Evolutionary conservation across 192 early-diverging fungal genomes (phyloP).

Genomic region (Nowakowskiella sp.): DNA sequence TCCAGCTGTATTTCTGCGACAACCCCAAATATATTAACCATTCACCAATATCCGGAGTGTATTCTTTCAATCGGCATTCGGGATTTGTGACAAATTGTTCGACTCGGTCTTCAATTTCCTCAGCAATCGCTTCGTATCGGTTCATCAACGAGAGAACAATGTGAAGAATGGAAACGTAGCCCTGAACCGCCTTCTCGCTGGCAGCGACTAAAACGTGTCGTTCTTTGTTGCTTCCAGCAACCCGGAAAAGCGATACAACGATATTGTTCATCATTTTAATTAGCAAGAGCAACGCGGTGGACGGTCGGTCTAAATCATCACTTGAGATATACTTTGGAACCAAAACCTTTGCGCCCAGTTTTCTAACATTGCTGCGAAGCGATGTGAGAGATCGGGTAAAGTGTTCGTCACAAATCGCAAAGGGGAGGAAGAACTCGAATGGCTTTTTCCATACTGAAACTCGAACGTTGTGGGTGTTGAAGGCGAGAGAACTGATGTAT

Average conservation of each 20-base stretch:
- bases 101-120: background rate
- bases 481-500: background rate
- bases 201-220: background rate
- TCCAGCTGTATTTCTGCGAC: background rate
- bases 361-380: background rate
- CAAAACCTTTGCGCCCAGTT: background rate
- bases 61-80: background rate
- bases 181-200: background rate
- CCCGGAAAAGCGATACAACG: background rate
- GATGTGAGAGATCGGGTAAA: background rate
- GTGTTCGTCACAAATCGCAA: background rate
- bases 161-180: background rate
- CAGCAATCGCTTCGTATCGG: background rate
- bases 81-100: background rate
- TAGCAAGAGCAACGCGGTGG: background rate
- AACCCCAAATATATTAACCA: background rate
- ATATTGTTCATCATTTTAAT: conserved; percentile 1
- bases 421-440: background rate
- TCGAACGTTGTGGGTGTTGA: background rate
- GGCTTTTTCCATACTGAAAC: background rate
- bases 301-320: background rate
- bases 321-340: background rate
- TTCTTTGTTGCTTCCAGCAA: background rate
- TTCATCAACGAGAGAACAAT: background rate
- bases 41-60: background rate